Percentiles rank a stretch among this genome's conserved stretches.
Conservation (phyloP, 2,329 filamentous ascomycete genomes). For the Colletotrichum sp. region DNA sequence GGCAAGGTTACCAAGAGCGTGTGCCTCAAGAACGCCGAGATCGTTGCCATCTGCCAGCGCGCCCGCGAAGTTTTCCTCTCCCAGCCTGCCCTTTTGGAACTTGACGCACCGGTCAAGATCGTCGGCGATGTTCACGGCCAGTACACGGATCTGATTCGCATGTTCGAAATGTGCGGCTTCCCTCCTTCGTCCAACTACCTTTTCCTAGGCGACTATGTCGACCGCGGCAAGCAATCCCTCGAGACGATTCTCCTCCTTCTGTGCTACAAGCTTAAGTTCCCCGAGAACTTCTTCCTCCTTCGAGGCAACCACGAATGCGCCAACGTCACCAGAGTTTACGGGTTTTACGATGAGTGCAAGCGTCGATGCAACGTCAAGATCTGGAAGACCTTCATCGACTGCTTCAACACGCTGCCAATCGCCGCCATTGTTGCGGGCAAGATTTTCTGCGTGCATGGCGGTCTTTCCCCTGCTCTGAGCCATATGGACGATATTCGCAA, state of each 20-base stretch:
- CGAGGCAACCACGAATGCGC: conserved; percentile 97
- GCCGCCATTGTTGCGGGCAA: conserved; percentile 96
- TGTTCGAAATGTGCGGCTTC: conserved; percentile 99
- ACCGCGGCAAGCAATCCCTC: conserved; percentile 92
- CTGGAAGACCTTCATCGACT: conserved; percentile 98
- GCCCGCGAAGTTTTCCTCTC: conserved; percentile 88
- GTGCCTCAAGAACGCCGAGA: conserved; percentile 96
- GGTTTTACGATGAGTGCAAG: conserved; percentile 99
- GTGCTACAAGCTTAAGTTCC: conserved; percentile 97
- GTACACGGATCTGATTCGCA: conserved; percentile 92
- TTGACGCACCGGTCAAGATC: conserved; percentile 95
- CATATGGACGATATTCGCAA: conserved; percentile 99
- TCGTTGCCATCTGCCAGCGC: conserved; percentile 88
- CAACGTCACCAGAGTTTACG: conserved; percentile 93
- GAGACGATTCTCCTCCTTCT: conserved; percentile 92
- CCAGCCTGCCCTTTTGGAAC: conserved; percentile 89
- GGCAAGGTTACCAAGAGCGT: conserved; percentile 98
- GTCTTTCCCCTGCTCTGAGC: conserved; percentile 86
- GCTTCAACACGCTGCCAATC: conserved; percentile 94
- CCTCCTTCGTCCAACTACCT: conserved; percentile 91
- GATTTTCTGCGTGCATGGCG: conserved; percentile 97
- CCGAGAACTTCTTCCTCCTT: conserved; percentile 95
- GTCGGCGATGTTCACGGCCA: conserved; percentile 97
- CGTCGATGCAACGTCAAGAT: conserved; percentile 94
- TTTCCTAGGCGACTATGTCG: conserved; percentile 95